Evolutionary conservation across 164 flowering plant genomes (phyloP), one percentile per base, ranked within the genome.

Genomic region (Umbilicus rupestris): DNA sequence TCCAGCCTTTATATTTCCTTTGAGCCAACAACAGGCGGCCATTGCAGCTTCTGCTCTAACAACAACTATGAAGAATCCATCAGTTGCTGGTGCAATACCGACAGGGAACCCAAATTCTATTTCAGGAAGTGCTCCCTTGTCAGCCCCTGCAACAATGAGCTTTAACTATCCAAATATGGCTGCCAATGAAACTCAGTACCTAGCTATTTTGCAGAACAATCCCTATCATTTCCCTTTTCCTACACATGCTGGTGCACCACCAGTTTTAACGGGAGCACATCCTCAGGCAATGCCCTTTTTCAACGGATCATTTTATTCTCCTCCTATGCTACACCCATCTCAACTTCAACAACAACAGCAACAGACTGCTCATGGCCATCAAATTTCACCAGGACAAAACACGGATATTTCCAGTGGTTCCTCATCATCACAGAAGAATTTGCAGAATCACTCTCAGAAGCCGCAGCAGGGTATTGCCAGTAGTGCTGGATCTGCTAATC

Each of bases 141-240:
- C 84, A 81, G 70, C 80, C 7, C 71, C 81, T 5, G 59, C 90
- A 0, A 76, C 92, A 67, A 72, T 92, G 89, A 87, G 83, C 83
- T 92, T 85, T 73, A 88, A 77, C 71, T 92, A 82, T 71, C 89
- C 89, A 9, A 82, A 71, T 72, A 70, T 89, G 77, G 76, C 88
- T 11, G 70, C 80, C n/a, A 88, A 76, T 77, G 99, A 92, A 63
- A 79, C 94, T 12, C 99, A 86, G 63, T 92, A 87, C 74, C 66
- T 92, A 73, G 98, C 99, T 0, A 84, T 95, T 39, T 63, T 91
- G 71, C 97, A 81, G 76, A 87, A 86, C 70, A 82, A 76, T 73
- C 87, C 76, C 0, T 95, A 90, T 71, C 85, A 94, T 2, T 90
- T 90, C 49, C 90, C 97, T 0, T 75, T 95, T 19, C 89, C 96